These are phyloP conservation scores for Filobasidium floriforme DNA, from an alignment of 768 basidiomycete species.

Conservation along the genomic window DNA sequence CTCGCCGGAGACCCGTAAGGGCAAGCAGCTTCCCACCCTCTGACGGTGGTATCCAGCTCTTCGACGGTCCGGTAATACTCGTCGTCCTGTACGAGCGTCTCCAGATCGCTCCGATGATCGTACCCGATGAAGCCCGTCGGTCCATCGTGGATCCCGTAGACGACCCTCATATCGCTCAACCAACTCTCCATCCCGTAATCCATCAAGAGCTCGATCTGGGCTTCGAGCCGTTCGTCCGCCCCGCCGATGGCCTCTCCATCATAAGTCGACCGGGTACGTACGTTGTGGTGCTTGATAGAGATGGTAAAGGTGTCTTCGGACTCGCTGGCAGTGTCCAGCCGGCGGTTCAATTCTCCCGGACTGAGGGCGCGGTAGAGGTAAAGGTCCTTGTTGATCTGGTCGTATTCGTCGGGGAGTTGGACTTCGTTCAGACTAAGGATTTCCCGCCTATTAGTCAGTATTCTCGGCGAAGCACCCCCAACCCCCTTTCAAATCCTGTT, in stretches of 20 bases:
- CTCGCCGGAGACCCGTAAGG: conserved; percentile 19
- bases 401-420: conserved; percentile 30
- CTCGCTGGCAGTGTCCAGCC: conserved; percentile 15
- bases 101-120: conserved; percentile 24
- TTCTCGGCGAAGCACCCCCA: too few relatives aligned
- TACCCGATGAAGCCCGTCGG: conserved; percentile 21
- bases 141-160: conserved; percentile 24
- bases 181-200: conserved; percentile 22
- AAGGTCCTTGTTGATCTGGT: conserved; percentile 27
- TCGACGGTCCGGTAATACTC: conserved; percentile 17
- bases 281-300: conserved; percentile 13
- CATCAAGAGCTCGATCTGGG: conserved; percentile 21
- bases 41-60: conserved; percentile 19
- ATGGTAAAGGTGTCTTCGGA: conserved; percentile 23
- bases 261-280: conserved; percentile 15
- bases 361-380: conserved; percentile 23
- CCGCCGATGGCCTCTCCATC: conserved; percentile 15
- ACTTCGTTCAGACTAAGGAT: conserved; percentile 24
- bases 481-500: too few relatives aligned
- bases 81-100: conserved; percentile 26
- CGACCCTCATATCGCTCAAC: conserved; percentile 21
- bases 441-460: background rate
- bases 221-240: conserved; percentile 19
- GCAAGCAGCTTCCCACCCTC: conserved; percentile 27
- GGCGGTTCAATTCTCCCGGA: conserved; percentile 19